Conservation (phyloP, 2,329 filamentous ascomycete species). For the Curvularia sp. region DNA sequence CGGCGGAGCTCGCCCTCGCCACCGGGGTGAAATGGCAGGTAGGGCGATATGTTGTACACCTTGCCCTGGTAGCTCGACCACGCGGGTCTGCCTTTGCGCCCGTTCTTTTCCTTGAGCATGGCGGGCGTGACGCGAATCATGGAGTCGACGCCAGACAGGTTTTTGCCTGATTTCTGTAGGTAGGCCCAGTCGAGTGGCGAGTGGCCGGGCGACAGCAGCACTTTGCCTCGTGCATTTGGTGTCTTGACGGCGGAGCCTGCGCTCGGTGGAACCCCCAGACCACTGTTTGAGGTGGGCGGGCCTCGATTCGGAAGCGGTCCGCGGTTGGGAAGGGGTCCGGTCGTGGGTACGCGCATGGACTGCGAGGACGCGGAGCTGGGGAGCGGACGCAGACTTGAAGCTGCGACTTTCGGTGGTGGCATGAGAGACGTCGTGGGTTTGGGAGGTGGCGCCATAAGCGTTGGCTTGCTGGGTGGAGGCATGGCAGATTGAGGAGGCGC, state of each 20-base stretch:
- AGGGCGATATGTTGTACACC: conserved; percentile 94
- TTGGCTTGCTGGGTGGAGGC: conserved; percentile 28
- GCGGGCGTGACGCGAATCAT: conserved; percentile 79
- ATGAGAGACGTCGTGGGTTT: conserved; percentile 42
- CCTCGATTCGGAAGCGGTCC: conserved; percentile 53
- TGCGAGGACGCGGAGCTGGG: conserved; percentile 32
- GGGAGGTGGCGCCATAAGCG: conserved; percentile 48
- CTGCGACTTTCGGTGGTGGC: conserved; percentile 48
- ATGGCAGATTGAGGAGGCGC: conserved; percentile 16
- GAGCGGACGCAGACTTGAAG: conserved; percentile 48
- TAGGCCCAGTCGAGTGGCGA: conserved; percentile 96
- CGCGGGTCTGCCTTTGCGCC: conserved; percentile 82
- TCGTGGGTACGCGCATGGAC: conserved; percentile 52
- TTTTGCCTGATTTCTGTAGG: conserved; percentile 72
- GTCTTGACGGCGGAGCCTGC: conserved; percentile 45
- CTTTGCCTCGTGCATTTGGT: conserved; percentile 64
- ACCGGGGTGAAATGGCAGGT: conserved; percentile 88
- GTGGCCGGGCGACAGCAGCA: conserved; percentile 86
- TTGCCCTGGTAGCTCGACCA: conserved; percentile 91
- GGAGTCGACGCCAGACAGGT: conserved; percentile 59
- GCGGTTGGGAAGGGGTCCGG: conserved; percentile 59
- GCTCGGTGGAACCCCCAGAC: conserved; percentile 46
- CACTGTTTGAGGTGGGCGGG: conserved; percentile 52
- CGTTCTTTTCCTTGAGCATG: conserved; percentile 78
- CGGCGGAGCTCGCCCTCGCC: conserved; percentile 83